Conservation (phyloP, 2,329 filamentous ascomycete species). For the Fonsecaea multimorphosa region DNA sequence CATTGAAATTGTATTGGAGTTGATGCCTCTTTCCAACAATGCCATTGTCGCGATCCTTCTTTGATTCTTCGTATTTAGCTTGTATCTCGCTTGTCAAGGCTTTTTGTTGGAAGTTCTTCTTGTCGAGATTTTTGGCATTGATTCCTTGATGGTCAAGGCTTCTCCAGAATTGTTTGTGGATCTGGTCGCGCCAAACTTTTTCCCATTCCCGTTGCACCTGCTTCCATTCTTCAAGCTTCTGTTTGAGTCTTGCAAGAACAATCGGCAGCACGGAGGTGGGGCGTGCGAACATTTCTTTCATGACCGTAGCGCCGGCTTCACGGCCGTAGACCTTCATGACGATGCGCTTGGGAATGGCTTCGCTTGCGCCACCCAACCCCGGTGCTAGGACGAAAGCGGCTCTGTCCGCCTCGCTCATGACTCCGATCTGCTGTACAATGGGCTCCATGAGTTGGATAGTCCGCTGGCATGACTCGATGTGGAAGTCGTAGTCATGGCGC, state of each 20-base stretch:
- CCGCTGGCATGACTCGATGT: conserved; percentile 92
- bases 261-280: conserved; percentile 89
- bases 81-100: conserved; percentile 89
- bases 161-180: conserved; percentile 91
- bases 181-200: conserved; percentile 97
- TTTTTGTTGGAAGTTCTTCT: conserved; percentile 88
- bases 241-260: conserved; percentile 85
- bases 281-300: conserved; percentile 81
- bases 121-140: conserved; percentile 84
- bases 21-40: conserved; percentile 71
- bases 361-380: conserved; percentile 88
- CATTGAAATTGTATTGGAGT: conserved; percentile 74
- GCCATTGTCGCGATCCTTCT: conserved; percentile 69
- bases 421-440: conserved; percentile 86
- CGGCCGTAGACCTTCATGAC: conserved; percentile 96
- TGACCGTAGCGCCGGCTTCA: conserved; percentile 82
- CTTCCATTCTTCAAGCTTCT: conserved; percentile 97
- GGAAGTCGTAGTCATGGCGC: conserved; percentile 97
- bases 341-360: conserved; percentile 94
- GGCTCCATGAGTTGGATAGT: conserved; percentile 96
- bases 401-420: conserved; percentile 75
- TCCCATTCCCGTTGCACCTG: conserved; percentile 98
- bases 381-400: conserved; percentile 77
- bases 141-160: conserved; percentile 97
- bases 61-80: conserved; percentile 89